Percentiles rank a stretch among this genome's conserved stretches.
Conservation (phyloP, 805 yeast species). For the Wickerhamiella lipophila region DNA sequence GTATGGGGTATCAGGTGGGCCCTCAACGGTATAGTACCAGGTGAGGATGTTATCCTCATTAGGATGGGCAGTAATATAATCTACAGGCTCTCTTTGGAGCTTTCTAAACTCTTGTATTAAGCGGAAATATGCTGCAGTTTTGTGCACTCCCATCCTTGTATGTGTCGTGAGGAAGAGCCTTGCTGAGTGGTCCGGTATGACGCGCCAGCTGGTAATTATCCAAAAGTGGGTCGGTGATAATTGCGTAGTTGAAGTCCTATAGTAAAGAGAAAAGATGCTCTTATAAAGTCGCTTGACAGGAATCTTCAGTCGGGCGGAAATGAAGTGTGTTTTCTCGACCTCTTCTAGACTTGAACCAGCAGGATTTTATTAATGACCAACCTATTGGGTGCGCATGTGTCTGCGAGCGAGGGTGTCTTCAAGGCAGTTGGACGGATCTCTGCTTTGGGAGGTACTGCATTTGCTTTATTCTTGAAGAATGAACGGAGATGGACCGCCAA, state of each 20-base stretch:
- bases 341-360: no score
- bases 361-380: constrained; percentile 5
- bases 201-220: background rate
- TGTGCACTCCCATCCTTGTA: background rate
- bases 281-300: no score
- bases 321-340: no score
- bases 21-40: constrained; percentile 88
- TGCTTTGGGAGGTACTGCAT: constrained; percentile 56
- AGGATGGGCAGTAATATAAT: constrained; percentile 73
- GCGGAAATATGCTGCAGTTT: constrained; percentile 6
- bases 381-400: constrained; percentile 83
- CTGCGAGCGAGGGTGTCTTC: constrained; percentile 65
- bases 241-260: no score
- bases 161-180: background rate
- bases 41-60: constrained; percentile 76
- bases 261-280: no score
- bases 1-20: constrained; percentile 84
- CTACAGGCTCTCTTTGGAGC: constrained; percentile 69
- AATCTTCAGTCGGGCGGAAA: no score
- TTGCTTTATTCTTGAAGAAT: constrained; percentile 81
- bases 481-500: constrained; percentile 90
- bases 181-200: background rate
- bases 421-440: constrained; percentile 51
- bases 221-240: no score
- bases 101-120: constrained; percentile 27